Evolutionary conservation across 148 eudicot genomes (phyloP).

Genomic region (Silene uniflora): DNA sequence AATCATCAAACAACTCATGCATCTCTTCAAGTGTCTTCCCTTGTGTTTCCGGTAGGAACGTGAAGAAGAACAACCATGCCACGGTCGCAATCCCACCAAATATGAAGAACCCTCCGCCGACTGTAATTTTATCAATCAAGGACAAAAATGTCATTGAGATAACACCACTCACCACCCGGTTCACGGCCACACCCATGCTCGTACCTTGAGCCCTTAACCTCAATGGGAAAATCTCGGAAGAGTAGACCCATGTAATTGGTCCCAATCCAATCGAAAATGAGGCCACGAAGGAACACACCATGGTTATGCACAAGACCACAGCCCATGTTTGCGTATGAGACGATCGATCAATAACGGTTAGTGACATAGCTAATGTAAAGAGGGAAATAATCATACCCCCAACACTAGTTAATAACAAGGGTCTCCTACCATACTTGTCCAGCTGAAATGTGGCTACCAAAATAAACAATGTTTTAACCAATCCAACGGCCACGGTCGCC

Average conservation of each 20-base stretch:
- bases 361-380: conserved; percentile 24
- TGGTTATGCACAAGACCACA: conserved; percentile 38
- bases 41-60: conserved; percentile 59
- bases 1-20: conserved; percentile 52
- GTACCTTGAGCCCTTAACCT: conserved; percentile 61
- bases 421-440: conserved; percentile 59
- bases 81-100: conserved; percentile 36
- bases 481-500: conserved; percentile 67
- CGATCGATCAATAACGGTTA: conserved; percentile 49
- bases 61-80: conserved; percentile 51
- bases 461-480: conserved; percentile 53
- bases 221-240: conserved; percentile 71
- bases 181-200: conserved; percentile 48
- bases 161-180: conserved; percentile 50
- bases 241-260: conserved; percentile 72
- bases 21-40: conserved; percentile 65
- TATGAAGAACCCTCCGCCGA: conserved; percentile 65
- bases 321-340: conserved; percentile 42
- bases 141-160: conserved; percentile 54
- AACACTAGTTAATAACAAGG: conserved; percentile 46
- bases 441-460: conserved; percentile 57
- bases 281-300: conserved; percentile 43
- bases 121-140: conserved; percentile 36
- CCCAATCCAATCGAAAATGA: conserved; percentile 71
- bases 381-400: conserved; percentile 59